These are phyloP conservation scores for Beauveria brongniartii DNA, from an alignment of 2,329 filamentous ascomycete genomes.

Conservation along the genomic window DNA sequence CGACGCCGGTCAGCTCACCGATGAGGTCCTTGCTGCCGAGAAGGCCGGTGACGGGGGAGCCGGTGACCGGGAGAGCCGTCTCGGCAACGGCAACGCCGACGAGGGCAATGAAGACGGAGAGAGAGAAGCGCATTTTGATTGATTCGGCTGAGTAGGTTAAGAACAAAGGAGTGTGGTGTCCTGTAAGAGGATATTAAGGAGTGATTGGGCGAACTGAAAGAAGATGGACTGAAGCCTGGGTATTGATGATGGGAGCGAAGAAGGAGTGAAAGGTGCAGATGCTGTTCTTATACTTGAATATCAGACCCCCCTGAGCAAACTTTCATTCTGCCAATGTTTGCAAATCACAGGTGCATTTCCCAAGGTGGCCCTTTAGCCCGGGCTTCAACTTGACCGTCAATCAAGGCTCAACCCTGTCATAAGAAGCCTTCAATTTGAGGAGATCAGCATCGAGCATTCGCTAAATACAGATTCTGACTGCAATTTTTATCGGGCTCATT, in stretches of 20 bases:
- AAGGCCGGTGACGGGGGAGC: constrained; percentile 8
- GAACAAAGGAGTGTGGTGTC: constrained; percentile 2
- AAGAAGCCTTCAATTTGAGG: not conserved
- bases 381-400: not conserved
- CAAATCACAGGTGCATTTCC: not conserved
- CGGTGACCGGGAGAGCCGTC: constrained; percentile 3
- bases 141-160: not conserved
- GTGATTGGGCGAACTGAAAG: constrained; percentile 5
- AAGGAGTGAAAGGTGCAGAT: not conserved
- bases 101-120: constrained; percentile 13
- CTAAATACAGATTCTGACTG: not conserved
- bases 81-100: constrained; percentile 14
- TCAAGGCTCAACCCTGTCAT: not conserved
- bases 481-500: too few relatives aligned
- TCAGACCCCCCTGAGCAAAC: not conserved
- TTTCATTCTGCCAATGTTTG: not conserved
- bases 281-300: constrained; percentile 1
- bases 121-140: constrained; percentile 17
- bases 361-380: not conserved
- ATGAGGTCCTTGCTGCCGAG: constrained; percentile 3
- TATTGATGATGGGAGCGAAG: not conserved
- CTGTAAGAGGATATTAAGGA: constrained; percentile 10
- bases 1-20: constrained; percentile 13
- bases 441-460: not conserved
- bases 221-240: not conserved